These are phyloP conservation scores for Pleurostoma richardsiae DNA, from an alignment of 2,329 filamentous ascomycete genomes.

Conservation along the genomic window DNA sequence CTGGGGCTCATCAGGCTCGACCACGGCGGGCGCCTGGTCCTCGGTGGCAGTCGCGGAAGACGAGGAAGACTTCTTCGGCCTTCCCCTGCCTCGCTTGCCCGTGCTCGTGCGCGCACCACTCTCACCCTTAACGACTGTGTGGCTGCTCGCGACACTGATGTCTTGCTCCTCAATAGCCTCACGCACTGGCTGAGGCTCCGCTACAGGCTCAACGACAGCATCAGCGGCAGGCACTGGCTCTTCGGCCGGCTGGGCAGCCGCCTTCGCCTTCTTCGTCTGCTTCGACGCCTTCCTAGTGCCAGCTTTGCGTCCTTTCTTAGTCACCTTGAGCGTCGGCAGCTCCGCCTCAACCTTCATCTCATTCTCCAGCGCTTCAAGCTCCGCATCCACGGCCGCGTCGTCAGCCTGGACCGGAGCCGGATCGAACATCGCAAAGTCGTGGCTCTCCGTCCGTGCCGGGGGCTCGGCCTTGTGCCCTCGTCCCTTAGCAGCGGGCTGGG, in stretches of 20 bases:
- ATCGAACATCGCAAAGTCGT: slow-evolving; percentile 48
- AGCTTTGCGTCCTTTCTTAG: slow-evolving; percentile 51
- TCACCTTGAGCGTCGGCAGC: slow-evolving; percentile 33
- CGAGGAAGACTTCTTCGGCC: slow-evolving; percentile 23
- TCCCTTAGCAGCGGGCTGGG: slow-evolving; percentile 14
- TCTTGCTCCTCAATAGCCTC: slow-evolving; percentile 15
- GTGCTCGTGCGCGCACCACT: slow-evolving; percentile 6
- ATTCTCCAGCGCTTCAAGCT: slow-evolving; percentile 41
- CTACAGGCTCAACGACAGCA: slow-evolving; percentile 1
- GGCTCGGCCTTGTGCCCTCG: slow-evolving; percentile 19
- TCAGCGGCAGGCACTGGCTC: slow-evolving; percentile 9
- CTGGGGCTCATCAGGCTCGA: neutral
- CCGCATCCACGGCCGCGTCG: slow-evolving; percentile 45
- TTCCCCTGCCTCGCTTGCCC: slow-evolving; percentile 22
- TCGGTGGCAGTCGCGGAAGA: slow-evolving; percentile 1
- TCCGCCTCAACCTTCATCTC: slow-evolving; percentile 36
- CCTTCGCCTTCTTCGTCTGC: slow-evolving; percentile 42
- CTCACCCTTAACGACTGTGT: slow-evolving; percentile 14
- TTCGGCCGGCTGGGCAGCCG: slow-evolving; percentile 14
- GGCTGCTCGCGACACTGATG: slow-evolving; percentile 12
- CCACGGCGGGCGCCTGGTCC: neutral
- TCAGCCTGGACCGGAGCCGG: slow-evolving; percentile 36
- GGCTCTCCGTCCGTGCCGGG: slow-evolving; percentile 16
- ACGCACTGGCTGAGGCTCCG: slow-evolving; percentile 12
- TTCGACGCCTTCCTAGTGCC: slow-evolving; percentile 47